Percentiles rank a stretch among this genome's conserved stretches.
Evolutionary conservation across 192 early-diverging fungal genomes (phyloP).

Genomic region (Globomyces pollinis-pini): DNA sequence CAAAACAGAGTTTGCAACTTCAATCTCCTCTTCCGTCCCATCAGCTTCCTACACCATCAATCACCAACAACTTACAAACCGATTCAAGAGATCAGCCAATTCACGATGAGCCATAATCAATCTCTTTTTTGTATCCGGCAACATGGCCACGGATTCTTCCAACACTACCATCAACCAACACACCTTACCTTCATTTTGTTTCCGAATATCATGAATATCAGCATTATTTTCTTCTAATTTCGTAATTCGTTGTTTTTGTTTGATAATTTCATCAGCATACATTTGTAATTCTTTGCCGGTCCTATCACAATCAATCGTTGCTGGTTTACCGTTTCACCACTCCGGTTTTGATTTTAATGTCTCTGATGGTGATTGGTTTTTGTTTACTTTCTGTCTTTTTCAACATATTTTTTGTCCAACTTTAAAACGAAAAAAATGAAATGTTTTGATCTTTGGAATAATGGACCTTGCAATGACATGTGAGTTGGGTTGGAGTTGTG

Average conservation of each 20-base stretch:
- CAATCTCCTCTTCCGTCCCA: no score
- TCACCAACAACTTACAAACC: no score
- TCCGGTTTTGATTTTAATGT: conserved; percentile 18
- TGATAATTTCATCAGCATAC: conserved; percentile 7
- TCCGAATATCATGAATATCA: conserved; percentile 13
- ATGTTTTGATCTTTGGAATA: neutral
- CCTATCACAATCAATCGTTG: neutral
- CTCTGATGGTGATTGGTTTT: conserved; percentile 8
- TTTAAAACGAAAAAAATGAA: neutral
- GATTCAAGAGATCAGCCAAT: no score
- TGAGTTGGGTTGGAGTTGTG: neutral
- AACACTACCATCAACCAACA: conserved; percentile 14
- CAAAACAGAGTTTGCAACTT: no score
- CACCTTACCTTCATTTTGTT: conserved; percentile 10
- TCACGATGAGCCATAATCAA: conserved; percentile 6
- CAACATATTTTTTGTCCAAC: neutral
- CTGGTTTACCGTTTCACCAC: conserved; percentile 11
- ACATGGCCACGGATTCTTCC: conserved; percentile 14
- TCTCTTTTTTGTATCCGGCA: conserved; percentile 14
- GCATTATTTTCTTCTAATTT: conserved; percentile 10
- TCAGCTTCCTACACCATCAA: no score
- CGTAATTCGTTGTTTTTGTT: conserved; percentile 4
- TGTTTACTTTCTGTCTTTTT: neutral
- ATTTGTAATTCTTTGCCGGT: conserved; percentile 10
- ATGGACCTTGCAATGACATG: neutral